phyloP scores from a whole-genome alignment of 176 grass and related monocot species.

The Canna indica region DNA sequence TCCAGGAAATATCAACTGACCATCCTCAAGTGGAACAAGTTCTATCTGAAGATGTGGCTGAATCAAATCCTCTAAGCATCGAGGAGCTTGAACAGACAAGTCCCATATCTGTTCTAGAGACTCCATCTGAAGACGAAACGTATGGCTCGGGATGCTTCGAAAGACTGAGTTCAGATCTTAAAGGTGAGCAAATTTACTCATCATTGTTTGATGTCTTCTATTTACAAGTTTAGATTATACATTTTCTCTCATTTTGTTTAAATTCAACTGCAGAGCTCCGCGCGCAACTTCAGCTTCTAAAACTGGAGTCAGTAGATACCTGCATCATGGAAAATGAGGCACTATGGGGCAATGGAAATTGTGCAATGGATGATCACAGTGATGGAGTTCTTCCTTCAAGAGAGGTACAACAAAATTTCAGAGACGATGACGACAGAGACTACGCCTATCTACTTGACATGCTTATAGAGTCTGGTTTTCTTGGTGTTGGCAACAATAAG shows the following conservation, averaged over 20 bases:
- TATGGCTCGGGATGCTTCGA: constrained; percentile 46
- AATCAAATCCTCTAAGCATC: constrained; percentile 15
- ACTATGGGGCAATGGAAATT: constrained; percentile 19
- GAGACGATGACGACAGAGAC: constrained; percentile 42
- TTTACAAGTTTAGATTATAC: constrained; percentile 13
- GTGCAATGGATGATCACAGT: constrained; percentile 3
- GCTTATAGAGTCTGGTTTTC: constrained; percentile 23
- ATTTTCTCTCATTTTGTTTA: constrained; percentile 16
- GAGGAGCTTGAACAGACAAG: constrained; percentile 31
- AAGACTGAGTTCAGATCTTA: constrained; percentile 46
- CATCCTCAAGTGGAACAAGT: constrained; percentile 7
- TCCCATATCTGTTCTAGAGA: constrained; percentile 30
- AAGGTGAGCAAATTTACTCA: constrained; percentile 29
- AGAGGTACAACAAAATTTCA: constrained; percentile 24
- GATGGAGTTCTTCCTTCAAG: constrained; percentile 1
- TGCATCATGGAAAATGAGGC: constrained; percentile 25
- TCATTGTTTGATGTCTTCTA: background rate
- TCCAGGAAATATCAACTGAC: constrained; percentile 30
- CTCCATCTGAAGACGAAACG: constrained; percentile 35
- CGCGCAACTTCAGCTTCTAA: constrained; percentile 53
- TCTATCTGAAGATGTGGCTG: background rate
- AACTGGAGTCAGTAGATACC: constrained; percentile 31
- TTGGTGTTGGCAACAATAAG: background rate
- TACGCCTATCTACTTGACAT: constrained; percentile 43
- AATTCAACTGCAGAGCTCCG: constrained; percentile 36